These are phyloP conservation scores for Aspergillus quadricinctus DNA, from an alignment of 2,329 filamentous ascomycete genomes.

Conservation along the genomic window DNA sequence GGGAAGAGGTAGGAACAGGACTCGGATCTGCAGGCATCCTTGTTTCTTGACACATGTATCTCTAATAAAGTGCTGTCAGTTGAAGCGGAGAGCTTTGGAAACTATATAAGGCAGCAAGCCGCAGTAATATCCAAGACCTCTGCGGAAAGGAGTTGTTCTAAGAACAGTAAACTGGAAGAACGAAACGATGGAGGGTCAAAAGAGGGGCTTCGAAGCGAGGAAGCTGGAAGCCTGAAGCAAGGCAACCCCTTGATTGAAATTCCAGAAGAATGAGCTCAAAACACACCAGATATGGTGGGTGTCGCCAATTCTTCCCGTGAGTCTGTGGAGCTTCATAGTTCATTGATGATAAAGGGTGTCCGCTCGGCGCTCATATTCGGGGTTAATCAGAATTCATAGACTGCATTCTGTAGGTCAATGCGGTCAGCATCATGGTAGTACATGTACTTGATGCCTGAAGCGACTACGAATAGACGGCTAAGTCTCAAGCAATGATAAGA, in stretches of 20 bases:
- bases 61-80: background rate
- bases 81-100: background rate
- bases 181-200: background rate
- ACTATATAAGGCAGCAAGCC: background rate
- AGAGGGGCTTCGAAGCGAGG: background rate
- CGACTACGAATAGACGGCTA: background rate
- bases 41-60: background rate
- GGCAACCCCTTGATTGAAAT: slow-evolving; percentile 27
- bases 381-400: background rate
- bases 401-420: background rate
- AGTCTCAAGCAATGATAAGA: background rate
- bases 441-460: background rate
- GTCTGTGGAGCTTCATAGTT: background rate
- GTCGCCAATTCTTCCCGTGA: background rate
- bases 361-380: background rate
- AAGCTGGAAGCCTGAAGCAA: background rate
- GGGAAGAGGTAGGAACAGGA: slow-evolving; percentile 34
- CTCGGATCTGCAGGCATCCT: slow-evolving; percentile 43
- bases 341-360: background rate
- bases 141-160: background rate
- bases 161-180: background rate
- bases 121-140: background rate
- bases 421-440: background rate
- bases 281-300: slow-evolving; percentile 20
- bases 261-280: slow-evolving; percentile 13